These are phyloP conservation scores for Fusarium haematococcum DNA, from an alignment of 2,329 filamentous ascomycete genomes.

Conservation along the genomic window DNA sequence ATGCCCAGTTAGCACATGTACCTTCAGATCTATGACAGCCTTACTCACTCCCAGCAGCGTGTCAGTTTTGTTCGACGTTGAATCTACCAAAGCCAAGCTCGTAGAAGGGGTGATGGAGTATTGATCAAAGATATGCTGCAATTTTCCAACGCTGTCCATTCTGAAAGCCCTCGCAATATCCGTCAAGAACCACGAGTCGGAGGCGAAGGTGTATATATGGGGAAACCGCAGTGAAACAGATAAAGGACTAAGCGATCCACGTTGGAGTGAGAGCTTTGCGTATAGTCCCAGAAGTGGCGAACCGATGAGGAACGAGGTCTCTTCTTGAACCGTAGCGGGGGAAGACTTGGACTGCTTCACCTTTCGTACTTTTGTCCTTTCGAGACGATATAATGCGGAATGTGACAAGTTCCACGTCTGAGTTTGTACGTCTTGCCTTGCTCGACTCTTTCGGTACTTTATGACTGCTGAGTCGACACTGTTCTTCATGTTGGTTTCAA, in stretches of 20 bases:
- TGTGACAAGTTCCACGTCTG: not conserved
- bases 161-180: not conserved
- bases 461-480: not conserved
- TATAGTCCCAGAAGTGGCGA: slow-evolving; percentile 1
- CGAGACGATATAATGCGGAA: not conserved
- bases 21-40: not conserved
- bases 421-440: not conserved
- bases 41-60: not conserved
- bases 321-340: not conserved
- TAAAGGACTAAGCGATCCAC: not conserved
- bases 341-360: not conserved
- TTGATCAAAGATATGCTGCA: not conserved
- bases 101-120: not conserved
- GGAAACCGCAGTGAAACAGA: not conserved
- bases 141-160: not conserved
- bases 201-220: not conserved
- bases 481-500: not conserved
- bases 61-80: not conserved
- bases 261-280: not conserved
- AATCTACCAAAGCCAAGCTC: not conserved
- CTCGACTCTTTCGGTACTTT: not conserved
- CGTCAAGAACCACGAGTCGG: not conserved
- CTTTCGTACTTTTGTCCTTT: not conserved
- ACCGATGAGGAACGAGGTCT: slow-evolving; percentile 4
- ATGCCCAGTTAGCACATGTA: not conserved